Conservation (phyloP, 176 grass and related monocot genomes). For the Cenchrus purpureus region DNA sequence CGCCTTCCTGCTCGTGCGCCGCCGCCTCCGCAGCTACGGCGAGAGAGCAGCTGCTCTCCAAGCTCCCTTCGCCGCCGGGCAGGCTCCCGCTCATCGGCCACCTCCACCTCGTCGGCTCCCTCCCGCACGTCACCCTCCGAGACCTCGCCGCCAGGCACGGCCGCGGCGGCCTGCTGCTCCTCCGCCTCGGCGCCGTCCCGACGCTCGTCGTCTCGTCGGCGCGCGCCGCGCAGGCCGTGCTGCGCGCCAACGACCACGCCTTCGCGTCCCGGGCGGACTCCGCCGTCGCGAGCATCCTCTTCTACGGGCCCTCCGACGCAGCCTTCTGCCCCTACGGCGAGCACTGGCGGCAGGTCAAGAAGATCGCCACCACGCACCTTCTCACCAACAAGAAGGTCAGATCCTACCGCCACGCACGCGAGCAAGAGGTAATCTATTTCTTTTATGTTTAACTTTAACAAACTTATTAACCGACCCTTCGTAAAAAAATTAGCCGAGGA, state of each 20-base stretch:
- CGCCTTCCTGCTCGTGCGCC: too few relatives aligned
- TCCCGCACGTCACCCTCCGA: background rate
- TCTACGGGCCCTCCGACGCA: background rate
- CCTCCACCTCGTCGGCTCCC: background rate
- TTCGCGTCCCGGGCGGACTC: background rate
- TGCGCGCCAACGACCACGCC: background rate
- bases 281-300: background rate
- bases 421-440: background rate
- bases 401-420: background rate
- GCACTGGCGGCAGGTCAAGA: background rate
- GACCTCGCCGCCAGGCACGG: background rate
- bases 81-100: background rate
- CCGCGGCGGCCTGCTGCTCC: background rate
- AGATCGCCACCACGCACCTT: background rate
- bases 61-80: background rate
- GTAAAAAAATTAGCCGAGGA: too few relatives aligned
- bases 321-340: background rate
- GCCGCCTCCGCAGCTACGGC: too few relatives aligned
- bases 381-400: background rate
- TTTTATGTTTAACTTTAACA: background rate
- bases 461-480: too few relatives aligned
- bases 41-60: background rate
- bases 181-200: background rate
- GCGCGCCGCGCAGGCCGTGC: background rate
- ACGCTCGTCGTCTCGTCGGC: background rate